Percentiles rank a stretch among this genome's conserved stretches.
Evolutionary conservation across 306 rosid species (phyloP).

Genomic region (Bauhinia variegata): DNA sequence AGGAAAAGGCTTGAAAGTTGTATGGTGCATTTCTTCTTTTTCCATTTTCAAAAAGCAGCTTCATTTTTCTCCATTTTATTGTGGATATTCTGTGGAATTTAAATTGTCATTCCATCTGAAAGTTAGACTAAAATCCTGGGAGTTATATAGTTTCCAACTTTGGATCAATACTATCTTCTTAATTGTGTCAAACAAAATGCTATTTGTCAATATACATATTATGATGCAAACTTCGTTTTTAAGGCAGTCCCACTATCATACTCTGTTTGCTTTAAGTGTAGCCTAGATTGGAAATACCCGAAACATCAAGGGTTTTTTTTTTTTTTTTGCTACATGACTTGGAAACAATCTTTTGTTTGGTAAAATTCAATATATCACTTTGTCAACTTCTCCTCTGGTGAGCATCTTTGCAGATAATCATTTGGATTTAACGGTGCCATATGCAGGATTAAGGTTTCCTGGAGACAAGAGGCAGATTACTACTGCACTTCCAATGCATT

Average conservation of each 20-base stretch:
- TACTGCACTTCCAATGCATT: constrained; percentile 80
- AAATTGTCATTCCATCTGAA: not conserved
- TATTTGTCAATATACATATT: not conserved
- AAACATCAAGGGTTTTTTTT: no score
- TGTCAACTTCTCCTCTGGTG: constrained; percentile 8
- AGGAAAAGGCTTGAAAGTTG: no score
- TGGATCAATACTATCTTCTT: no score
- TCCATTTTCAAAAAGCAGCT: no score
- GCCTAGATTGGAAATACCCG: constrained; percentile 1
- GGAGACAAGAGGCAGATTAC: constrained; percentile 79
- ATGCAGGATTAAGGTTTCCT: constrained; percentile 71
- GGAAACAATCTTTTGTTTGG: constrained; percentile 8
- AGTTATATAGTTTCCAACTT: not conserved
- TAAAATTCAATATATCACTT: constrained; percentile 9
- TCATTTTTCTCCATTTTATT: not conserved
- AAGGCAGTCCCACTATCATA: not conserved
- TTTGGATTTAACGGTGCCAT: constrained; percentile 26
- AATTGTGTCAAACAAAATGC: constrained; percentile 1
- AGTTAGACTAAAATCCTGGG: not conserved
- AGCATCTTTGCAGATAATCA: constrained; percentile 21
- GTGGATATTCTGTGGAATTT: not conserved
- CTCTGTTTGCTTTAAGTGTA: not conserved
- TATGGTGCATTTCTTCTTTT: no score
- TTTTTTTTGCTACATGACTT: no score
- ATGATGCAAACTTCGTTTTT: not conserved